Evolutionary conservation across 2,329 filamentous ascomycete genomes (phyloP).

Genomic region (Beauveria bassiana): DNA sequence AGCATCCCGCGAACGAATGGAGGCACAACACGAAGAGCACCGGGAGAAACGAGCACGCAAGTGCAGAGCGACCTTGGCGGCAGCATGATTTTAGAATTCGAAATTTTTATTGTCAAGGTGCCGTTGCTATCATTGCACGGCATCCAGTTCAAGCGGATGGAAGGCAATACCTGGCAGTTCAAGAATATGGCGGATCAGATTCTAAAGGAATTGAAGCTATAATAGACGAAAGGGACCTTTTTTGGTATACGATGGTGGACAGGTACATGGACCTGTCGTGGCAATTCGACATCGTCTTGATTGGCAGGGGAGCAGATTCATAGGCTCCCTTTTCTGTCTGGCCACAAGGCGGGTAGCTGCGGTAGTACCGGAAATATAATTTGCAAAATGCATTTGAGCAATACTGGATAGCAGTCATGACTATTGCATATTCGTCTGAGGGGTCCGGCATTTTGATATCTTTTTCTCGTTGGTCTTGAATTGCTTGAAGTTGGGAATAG

Average conservation of each 20-base stretch:
- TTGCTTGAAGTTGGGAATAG: neutral
- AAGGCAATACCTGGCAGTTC: conserved; percentile 96
- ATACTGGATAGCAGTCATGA: conserved; percentile 6
- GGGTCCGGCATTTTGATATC: neutral
- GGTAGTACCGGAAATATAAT: conserved; percentile 1
- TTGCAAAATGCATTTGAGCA: conserved; percentile 8
- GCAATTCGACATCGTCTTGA: neutral
- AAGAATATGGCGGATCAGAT: conserved; percentile 98
- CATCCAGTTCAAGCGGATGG: conserved; percentile 95
- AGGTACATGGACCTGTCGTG: neutral
- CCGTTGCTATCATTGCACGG: conserved; percentile 87
- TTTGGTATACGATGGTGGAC: conserved; percentile 4
- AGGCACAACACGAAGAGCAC: conserved; percentile 48
- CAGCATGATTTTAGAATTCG: conserved; percentile 79
- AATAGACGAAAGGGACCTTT: conserved; percentile 11
- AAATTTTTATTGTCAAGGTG: conserved; percentile 97
- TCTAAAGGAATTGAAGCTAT: conserved; percentile 75
- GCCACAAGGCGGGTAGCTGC: neutral
- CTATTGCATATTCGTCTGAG: neutral
- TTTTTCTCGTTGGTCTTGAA: neutral
- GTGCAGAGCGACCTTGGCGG: conserved; percentile 84
- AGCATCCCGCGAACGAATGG: conserved; percentile 52
- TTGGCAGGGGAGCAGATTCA: neutral
- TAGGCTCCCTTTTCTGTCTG: neutral
- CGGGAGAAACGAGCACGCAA: conserved; percentile 85